Evolutionary conservation across 2,329 filamentous ascomycete species (phyloP).

Genomic region (Trichophyton verrucosum): DNA sequence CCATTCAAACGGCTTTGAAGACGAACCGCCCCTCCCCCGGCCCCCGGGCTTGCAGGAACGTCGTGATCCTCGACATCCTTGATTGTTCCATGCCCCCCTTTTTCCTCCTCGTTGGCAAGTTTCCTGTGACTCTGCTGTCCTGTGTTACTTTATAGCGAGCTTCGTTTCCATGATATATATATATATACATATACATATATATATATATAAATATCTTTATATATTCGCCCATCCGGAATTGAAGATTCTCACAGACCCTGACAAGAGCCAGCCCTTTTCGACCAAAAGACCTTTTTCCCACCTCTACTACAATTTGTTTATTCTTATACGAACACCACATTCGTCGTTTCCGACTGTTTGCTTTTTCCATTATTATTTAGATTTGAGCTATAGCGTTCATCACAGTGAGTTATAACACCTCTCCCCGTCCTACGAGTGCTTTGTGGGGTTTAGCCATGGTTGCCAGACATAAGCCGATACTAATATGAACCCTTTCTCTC

Average conservation of each 20-base stretch:
- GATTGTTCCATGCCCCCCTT: conserved; percentile 1
- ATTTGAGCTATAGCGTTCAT: neutral
- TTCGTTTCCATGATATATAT: conserved; percentile 1
- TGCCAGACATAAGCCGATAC: neutral
- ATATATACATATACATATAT: neutral
- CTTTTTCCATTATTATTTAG: neutral
- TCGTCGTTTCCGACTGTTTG: neutral
- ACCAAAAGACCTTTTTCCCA: neutral
- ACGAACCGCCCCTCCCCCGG: conserved; percentile 16
- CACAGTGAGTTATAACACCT: neutral
- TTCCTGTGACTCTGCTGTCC: conserved; percentile 1
- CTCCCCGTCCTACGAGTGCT: neutral
- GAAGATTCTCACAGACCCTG: neutral
- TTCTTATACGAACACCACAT: neutral
- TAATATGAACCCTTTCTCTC: neutral
- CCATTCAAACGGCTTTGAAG: conserved; percentile 27
- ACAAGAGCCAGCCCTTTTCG: neutral
- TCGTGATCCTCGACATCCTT: conserved; percentile 6
- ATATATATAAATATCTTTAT: neutral
- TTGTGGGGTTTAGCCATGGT: neutral
- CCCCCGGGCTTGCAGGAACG: conserved; percentile 9
- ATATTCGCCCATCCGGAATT: neutral
- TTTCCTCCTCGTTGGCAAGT: neutral
- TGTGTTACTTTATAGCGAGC: conserved; percentile 5
- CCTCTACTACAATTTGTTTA: neutral